A percentile compares a stretch with the other conserved stretches of the same genome.
Evolutionary conservation across 1,284 basidiomycete genomes (phyloP).

Genomic region (Mycosarcoma mackinlayi): DNA sequence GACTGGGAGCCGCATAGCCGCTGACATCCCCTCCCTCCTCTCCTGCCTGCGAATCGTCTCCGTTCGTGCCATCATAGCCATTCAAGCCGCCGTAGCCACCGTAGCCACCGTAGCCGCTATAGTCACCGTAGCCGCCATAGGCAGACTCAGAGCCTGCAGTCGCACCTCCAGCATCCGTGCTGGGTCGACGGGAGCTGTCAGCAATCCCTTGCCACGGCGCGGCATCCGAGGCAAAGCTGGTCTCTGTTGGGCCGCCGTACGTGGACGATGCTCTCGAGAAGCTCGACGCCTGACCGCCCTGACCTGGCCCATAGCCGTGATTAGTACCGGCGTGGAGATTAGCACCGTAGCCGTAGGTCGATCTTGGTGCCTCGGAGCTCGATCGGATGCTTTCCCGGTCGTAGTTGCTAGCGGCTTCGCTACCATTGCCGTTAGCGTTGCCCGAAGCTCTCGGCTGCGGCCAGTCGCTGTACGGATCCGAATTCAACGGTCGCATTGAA

Average conservation of each 20-base stretch:
- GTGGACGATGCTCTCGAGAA: constrained; percentile 34
- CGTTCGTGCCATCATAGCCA: constrained; percentile 29
- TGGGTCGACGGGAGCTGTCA: constrained; percentile 29
- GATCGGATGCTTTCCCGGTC: constrained; percentile 38
- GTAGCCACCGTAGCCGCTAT: constrained; percentile 30
- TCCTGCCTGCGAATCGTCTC: constrained; percentile 12
- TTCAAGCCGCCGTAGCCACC: constrained; percentile 35
- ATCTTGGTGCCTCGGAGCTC: constrained; percentile 23
- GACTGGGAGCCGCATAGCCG: constrained; percentile 17
- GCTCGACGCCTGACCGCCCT: constrained; percentile 20
- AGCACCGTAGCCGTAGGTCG: constrained; percentile 15
- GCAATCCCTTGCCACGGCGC: constrained; percentile 31
- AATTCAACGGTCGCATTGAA: constrained; percentile 41
- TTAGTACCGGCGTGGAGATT: constrained; percentile 12
- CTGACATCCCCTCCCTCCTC: constrained; percentile 24
- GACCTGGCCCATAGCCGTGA: constrained; percentile 13
- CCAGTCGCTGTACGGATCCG: constrained; percentile 50
- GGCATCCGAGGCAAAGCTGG: constrained; percentile 37
- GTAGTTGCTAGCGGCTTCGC: constrained; percentile 28
- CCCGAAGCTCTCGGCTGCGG: constrained; percentile 22
- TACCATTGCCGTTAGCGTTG: constrained; percentile 14
- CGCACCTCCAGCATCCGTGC: constrained; percentile 15
- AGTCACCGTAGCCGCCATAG: constrained; percentile 28
- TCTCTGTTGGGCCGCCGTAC: constrained; percentile 32
- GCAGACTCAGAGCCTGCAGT: constrained; percentile 21